Base-by-base conservation (phyloP, 2,329 filamentous ascomycete species). In the Penicillium brasilianum region DNA sequence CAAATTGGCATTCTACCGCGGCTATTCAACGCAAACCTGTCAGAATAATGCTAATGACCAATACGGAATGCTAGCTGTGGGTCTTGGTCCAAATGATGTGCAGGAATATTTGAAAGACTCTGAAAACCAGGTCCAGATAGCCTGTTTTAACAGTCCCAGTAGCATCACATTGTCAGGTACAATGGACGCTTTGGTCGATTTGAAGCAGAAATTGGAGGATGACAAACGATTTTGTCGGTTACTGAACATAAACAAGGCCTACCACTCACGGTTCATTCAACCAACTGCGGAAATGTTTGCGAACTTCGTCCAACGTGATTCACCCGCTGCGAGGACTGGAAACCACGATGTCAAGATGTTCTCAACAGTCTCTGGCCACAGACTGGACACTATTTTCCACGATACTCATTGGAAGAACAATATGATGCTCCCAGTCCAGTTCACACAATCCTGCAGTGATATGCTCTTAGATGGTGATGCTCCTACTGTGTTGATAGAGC, bases 1-100 rank as follows among this genome's bases (percentile, higher is more conserved):
- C 37, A 59, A 37, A 10, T 58, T 67, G 10, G 67, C 72, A 11
- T 73, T 69, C 48, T 66, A 61, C 39, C 67, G 73, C 10, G 73
- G 73, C 9, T 36, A 59, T 14, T 25, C 32, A 34, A 48, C 20
- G 44, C 20, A 13, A 20, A 25, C 11, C 20, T 48, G n/a, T 34
- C 32, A 34, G 11, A 34, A 34, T 34, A 34, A 34, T 34, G 32
- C 32, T 34, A 11, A 34, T 34, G 32, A 34, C 32, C 32, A 34
- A 34, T 13, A 25, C 20, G 11, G 44, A 6, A 48, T 48, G 44
- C n/a, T 48, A 14, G 44, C 44, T 6, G 20, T 25, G 11, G 44
- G n/a, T 48, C 20, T 25, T 11, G 20, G 18, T 20, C 25, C 11
- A 13, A 18, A 48, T 22, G 44, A 48, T 9, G 44, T 25, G 11